Conservation (phyloP, 2,329 filamentous ascomycete genomes). For the Fusarium napiforme region DNA sequence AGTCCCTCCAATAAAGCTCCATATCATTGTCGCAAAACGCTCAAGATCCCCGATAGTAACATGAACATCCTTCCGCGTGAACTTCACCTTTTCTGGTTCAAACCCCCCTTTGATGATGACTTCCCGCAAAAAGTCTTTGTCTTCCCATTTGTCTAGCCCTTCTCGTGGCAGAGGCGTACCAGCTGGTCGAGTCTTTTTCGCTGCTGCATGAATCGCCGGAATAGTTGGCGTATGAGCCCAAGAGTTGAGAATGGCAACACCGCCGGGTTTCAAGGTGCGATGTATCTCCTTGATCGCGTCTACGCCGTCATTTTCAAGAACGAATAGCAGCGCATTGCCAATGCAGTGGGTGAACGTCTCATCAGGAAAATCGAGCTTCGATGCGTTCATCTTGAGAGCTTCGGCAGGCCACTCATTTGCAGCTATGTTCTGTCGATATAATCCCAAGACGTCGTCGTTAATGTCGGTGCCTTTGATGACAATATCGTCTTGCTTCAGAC, state of each 20-base stretch:
- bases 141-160: slow-evolving; percentile 12
- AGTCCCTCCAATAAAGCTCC: slow-evolving; percentile 21
- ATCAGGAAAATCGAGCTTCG: not conserved
- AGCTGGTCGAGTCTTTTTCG: not conserved
- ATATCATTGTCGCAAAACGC: too few species aligned
- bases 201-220: not conserved
- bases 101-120: not conserved
- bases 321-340: not conserved
- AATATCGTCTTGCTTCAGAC: accelerated
- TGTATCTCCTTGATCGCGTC: not conserved
- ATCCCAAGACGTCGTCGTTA: accelerated
- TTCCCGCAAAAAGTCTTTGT: accelerated
- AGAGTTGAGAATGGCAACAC: not conserved
- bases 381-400: not conserved
- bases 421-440: not conserved
- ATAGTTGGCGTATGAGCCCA: slow-evolving; percentile 1
- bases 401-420: slow-evolving; percentile 1
- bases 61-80: not conserved
- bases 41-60: not conserved
- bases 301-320: not conserved
- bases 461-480: slow-evolving; percentile 10
- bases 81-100: accelerated
- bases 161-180: not conserved
- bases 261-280: not conserved
- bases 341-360: not conserved